Percentiles rank a stretch among this genome's conserved stretches.
Evolutionary conservation across 495 filamentous ascomycete species (phyloP).

Genomic region (Talaromyces nanjingensis): DNA sequence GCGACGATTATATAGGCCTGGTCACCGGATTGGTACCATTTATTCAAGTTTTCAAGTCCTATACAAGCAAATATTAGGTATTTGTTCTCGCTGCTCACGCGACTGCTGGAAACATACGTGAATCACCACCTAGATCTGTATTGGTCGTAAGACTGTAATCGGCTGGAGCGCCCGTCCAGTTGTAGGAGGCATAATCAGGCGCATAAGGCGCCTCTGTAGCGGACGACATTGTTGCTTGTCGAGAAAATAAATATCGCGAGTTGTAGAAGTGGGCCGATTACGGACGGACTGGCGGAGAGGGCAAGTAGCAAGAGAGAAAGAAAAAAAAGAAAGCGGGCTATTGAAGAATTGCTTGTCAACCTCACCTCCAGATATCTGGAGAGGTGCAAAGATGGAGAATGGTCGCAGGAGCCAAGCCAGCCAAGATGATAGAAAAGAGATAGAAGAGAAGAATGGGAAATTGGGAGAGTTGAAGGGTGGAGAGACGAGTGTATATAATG

Average conservation of each 20-base stretch:
- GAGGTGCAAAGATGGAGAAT: background rate
- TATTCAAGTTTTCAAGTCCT: constrained; percentile 77
- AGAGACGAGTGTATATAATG: constrained; percentile 3
- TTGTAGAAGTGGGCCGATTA: background rate
- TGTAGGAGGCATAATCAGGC: constrained; percentile 57
- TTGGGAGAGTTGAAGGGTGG: background rate
- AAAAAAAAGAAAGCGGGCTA: background rate
- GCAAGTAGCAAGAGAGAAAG: background rate
- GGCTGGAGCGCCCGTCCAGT: constrained; percentile 72
- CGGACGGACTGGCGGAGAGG: background rate
- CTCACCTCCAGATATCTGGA: constrained; percentile 5
- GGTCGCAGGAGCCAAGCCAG: background rate
- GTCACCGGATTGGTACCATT: constrained; percentile 72
- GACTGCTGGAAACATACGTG: constrained; percentile 51
- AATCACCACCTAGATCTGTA: constrained; percentile 65
- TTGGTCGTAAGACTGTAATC: constrained; percentile 67
- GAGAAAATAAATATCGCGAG: background rate
- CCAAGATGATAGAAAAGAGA: background rate
- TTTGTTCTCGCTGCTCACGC: background rate
- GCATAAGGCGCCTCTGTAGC: constrained; percentile 27
- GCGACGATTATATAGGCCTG: constrained; percentile 86
- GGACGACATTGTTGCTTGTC: constrained; percentile 10
- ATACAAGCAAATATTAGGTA: background rate
- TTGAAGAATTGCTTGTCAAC: background rate
- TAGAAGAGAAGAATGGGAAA: background rate